Percentiles rank a stretch among this genome's conserved stretches.
phyloP scores from a whole-genome alignment of 495 filamentous ascomycete species.

The Neurospora sp. region DNA sequence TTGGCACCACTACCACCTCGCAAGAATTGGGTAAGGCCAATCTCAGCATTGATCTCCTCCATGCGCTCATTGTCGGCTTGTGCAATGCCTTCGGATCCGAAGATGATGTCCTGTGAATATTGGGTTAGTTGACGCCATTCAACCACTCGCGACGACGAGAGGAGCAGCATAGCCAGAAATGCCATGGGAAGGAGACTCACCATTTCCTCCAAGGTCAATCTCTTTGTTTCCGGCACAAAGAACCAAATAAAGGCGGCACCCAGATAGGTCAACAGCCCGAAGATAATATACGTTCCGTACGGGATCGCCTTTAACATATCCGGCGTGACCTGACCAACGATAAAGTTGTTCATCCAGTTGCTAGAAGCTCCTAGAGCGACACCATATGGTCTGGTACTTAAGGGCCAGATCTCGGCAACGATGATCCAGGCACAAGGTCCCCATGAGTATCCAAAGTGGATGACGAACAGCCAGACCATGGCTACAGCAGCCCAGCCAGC shows the following conservation, averaged over 20 bases:
- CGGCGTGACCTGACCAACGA: slow-evolving; percentile 65
- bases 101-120: slow-evolving; percentile 52
- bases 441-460: slow-evolving; percentile 73
- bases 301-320: slow-evolving; percentile 61
- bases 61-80: slow-evolving; percentile 64
- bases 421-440: slow-evolving; percentile 63
- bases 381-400: slow-evolving; percentile 63
- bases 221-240: slow-evolving; percentile 66
- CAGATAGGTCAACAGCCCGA: slow-evolving; percentile 58
- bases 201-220: slow-evolving; percentile 50
- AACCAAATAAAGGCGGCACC: slow-evolving; percentile 66
- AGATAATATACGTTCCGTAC: slow-evolving; percentile 75
- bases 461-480: slow-evolving; percentile 77
- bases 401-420: slow-evolving; percentile 68
- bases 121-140: background rate
- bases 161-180: background rate
- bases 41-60: slow-evolving; percentile 61
- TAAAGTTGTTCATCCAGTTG: slow-evolving; percentile 46
- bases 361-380: slow-evolving; percentile 58
- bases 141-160: background rate
- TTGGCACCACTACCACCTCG: slow-evolving; percentile 12
- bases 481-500: slow-evolving; percentile 70
- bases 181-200: slow-evolving; percentile 16
- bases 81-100: slow-evolving; percentile 60
- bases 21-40: slow-evolving; percentile 47